Percentiles rank a stretch among this genome's conserved stretches.
These are phyloP conservation scores for Novymonas esmeraldas DNA, from an alignment of 208 protist species.

Conservation along the genomic window DNA sequence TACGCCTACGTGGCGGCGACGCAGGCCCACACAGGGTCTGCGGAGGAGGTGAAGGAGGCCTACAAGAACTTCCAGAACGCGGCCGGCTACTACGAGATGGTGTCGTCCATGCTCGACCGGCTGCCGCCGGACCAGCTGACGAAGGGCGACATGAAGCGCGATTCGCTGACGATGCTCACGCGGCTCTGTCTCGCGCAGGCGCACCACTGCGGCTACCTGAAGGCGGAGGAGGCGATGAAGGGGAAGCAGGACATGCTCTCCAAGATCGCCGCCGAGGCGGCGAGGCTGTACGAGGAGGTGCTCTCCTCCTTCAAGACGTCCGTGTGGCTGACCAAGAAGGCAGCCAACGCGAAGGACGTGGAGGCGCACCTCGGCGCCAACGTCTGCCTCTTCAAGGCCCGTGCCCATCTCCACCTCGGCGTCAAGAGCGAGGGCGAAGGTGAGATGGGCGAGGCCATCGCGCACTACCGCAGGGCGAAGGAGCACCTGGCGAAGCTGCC, in stretches of 20 bases:
- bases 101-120: constrained; percentile 48
- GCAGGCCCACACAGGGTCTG: constrained; percentile 40
- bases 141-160: constrained; percentile 64
- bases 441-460: constrained; percentile 72
- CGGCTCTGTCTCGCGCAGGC: constrained; percentile 65
- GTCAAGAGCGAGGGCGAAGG: constrained; percentile 37
- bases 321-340: constrained; percentile 42
- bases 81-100: constrained; percentile 83
- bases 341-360: constrained; percentile 47
- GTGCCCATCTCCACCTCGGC: constrained; percentile 76
- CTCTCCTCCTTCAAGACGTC: constrained; percentile 49
- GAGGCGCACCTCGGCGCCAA: constrained; percentile 48
- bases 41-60: constrained; percentile 67
- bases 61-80: constrained; percentile 81
- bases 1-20: constrained; percentile 55
- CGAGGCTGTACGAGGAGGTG: constrained; percentile 73
- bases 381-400: constrained; percentile 58
- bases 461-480: constrained; percentile 70
- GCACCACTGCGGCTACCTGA: constrained; percentile 85
- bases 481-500: constrained; percentile 50
- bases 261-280: constrained; percentile 76
- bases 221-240: constrained; percentile 72
- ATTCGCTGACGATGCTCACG: constrained; percentile 59
- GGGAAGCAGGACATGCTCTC: constrained; percentile 70
- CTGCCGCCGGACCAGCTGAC: constrained; percentile 63